These are phyloP conservation scores for Malus sylvestris DNA, from an alignment of 306 rosid species.

Conservation along the genomic window DNA sequence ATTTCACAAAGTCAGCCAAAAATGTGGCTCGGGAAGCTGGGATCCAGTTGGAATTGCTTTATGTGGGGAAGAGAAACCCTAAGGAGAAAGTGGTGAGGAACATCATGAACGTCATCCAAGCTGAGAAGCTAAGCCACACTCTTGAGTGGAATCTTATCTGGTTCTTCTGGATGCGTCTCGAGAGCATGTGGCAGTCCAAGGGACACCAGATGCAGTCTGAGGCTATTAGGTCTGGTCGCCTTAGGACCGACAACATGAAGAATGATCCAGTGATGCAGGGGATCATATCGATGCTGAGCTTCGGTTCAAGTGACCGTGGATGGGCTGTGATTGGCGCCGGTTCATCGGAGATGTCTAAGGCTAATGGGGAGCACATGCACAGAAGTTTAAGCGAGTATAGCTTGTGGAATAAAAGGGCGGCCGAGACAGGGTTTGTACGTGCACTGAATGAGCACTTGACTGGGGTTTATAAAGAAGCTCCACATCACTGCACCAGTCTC, in stretches of 20 bases:
- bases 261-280: conserved; percentile 20
- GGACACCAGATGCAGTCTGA: not conserved
- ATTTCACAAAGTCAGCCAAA: conserved; percentile 19
- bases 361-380: conserved; percentile 13
- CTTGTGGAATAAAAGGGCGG: conserved; percentile 12
- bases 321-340: conserved; percentile 21
- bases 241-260: not conserved
- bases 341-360: conserved; percentile 2
- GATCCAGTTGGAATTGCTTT: conserved; percentile 43
- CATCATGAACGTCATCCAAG: conserved; percentile 1
- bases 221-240: not conserved
- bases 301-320: conserved; percentile 25
- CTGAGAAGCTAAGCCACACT: conserved; percentile 29
- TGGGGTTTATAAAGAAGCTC: conserved; percentile 5
- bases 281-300: conserved; percentile 25
- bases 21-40: conserved; percentile 3
- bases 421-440: conserved; percentile 14
- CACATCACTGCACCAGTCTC: conserved; percentile 24
- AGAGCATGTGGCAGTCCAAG: conserved; percentile 11
- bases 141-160: conserved; percentile 35
- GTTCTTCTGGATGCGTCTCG: conserved; percentile 55
- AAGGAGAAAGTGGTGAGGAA: conserved; percentile 20
- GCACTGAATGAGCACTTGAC: conserved; percentile 24
- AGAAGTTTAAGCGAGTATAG: conserved; percentile 10
- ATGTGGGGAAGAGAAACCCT: conserved; percentile 53